Evolutionary conservation across 345 rosid genomes (phyloP), one percentile per base, ranked within the genome.

Genomic region (Aquilaria malaccensis): DNA sequence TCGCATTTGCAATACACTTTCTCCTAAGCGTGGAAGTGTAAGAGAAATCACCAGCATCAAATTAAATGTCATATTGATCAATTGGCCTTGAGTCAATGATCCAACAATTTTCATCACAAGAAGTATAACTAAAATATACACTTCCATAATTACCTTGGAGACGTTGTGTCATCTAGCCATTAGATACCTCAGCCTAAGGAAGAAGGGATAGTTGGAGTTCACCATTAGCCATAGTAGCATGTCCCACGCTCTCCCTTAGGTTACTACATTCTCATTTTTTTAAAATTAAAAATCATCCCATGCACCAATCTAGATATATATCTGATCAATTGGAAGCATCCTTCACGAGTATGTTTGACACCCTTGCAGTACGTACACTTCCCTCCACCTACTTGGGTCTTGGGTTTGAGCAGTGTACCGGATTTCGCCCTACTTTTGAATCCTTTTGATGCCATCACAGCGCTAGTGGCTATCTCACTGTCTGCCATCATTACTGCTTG

Each of bases 271-370:
- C 65, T 2, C 47, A 0, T 30, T 51, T 7, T 60, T 67, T 9
- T 11, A 2, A 6, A 41, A 64, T 22, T 67, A 4, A 2, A 59
- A 33, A 12, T 67, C 60, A 13, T 66, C 1, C 70, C 10, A n/a
- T n/a, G n/a, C n/a, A 66, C 70, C 62, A 66, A 3, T 58, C 56
- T 33, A 22, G 70, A 50, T 58, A 60, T 12, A 50, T 58, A 60
- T 12, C 60, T 58, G 43, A 52, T 54, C 31, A 60, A 10, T 11
- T 60, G 41, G 14, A 60, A 67, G 12, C 60, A 52, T 7, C 48
- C 46, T 0, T 67, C 55, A 0, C 22, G 14, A 15, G 71, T 53
- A 45, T 60, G 66, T 11, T 45, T 60, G 7, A 10, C 11, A 1
- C 37, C 54, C 5, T 65, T 55, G n/a, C 13, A 50, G n/a, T 50